phyloP scores from a whole-genome alignment of 495 filamentous ascomycete species.

The Annulohypoxylon bovei region DNA sequence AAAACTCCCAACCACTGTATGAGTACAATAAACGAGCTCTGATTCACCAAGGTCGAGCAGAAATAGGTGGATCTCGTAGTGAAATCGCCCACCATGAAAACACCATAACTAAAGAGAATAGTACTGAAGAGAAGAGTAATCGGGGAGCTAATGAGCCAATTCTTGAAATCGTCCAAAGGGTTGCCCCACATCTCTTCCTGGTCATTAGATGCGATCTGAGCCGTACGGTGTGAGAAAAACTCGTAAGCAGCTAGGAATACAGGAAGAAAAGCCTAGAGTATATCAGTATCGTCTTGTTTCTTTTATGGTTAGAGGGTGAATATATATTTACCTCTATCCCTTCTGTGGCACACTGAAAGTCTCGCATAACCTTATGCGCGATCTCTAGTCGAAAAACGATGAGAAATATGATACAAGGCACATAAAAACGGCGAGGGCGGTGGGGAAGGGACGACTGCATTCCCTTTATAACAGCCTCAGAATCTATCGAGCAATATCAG shows the following conservation, averaged over 20 bases:
- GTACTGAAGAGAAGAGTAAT: slow-evolving; percentile 41
- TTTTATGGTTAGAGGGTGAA: neutral
- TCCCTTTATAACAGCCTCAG: slow-evolving; percentile 48
- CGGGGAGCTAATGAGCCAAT: slow-evolving; percentile 49
- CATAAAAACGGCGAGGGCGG: slow-evolving; percentile 54
- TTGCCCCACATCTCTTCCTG: slow-evolving; percentile 52
- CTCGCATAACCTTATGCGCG: slow-evolving; percentile 48
- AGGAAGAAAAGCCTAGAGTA: slow-evolving; percentile 51
- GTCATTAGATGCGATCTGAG: slow-evolving; percentile 41
- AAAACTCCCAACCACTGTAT: slow-evolving; percentile 54
- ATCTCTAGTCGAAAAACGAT: slow-evolving; percentile 56
- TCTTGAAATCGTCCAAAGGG: slow-evolving; percentile 49
- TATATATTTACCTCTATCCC: slow-evolving; percentile 53
- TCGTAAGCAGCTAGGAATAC: slow-evolving; percentile 52
- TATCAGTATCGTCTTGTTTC: slow-evolving; percentile 15
- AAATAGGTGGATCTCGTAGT: slow-evolving; percentile 52
- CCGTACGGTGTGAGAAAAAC: slow-evolving; percentile 48
- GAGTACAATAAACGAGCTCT: slow-evolving; percentile 37
- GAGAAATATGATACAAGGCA: slow-evolving; percentile 52
- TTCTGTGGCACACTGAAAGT: slow-evolving; percentile 54
- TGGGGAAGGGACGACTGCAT: slow-evolving; percentile 50
- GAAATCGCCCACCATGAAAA: slow-evolving; percentile 35
- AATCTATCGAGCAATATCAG: slow-evolving; percentile 43
- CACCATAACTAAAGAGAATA: slow-evolving; percentile 48
- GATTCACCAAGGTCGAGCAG: slow-evolving; percentile 51